Evolutionary conservation across 108 stramenopile genomes (phyloP).

Genomic region (Pseudonitzschia multistriata): DNA sequence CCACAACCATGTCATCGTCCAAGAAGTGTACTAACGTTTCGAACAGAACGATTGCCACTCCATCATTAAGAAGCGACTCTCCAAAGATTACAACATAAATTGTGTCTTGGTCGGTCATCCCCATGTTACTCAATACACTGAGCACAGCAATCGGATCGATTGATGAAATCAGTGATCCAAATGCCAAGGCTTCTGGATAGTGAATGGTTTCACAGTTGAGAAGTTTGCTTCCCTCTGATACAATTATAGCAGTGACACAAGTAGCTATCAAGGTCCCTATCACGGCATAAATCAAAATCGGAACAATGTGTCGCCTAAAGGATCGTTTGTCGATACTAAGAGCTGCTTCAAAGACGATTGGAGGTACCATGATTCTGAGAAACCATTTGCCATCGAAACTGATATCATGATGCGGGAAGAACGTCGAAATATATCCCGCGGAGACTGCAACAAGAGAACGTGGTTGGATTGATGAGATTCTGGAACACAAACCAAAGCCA

Average conservation of each 20-base stretch:
- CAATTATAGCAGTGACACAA: conserved; percentile 63
- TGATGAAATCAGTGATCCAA: conserved; percentile 85
- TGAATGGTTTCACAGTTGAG: conserved; percentile 53
- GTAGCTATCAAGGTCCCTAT: conserved; percentile 80
- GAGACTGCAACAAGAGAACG: conserved; percentile 32
- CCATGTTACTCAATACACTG: conserved; percentile 80
- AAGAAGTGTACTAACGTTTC: conserved; percentile 86
- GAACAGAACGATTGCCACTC: conserved; percentile 82
- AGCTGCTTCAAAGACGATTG: conserved; percentile 90
- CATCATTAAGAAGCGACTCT: conserved; percentile 93
- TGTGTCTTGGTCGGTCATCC: conserved; percentile 75
- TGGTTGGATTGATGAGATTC: not conserved
- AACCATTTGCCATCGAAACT: conserved; percentile 87
- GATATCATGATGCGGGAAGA: conserved; percentile 74
- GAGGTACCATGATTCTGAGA: conserved; percentile 84
- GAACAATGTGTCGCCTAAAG: conserved; percentile 72
- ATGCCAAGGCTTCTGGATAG: conserved; percentile 66
- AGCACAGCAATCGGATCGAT: conserved; percentile 91
- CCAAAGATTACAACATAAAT: conserved; percentile 90
- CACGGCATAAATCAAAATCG: conserved; percentile 77
- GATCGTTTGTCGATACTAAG: conserved; percentile 78
- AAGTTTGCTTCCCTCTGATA: conserved; percentile 59
- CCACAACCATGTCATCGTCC: conserved; percentile 69
- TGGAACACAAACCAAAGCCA: not conserved
- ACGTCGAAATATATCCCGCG: conserved; percentile 64